phyloP scores from a whole-genome alignment of 352 stramenopile species.

The Globisporangium middletonii region DNA sequence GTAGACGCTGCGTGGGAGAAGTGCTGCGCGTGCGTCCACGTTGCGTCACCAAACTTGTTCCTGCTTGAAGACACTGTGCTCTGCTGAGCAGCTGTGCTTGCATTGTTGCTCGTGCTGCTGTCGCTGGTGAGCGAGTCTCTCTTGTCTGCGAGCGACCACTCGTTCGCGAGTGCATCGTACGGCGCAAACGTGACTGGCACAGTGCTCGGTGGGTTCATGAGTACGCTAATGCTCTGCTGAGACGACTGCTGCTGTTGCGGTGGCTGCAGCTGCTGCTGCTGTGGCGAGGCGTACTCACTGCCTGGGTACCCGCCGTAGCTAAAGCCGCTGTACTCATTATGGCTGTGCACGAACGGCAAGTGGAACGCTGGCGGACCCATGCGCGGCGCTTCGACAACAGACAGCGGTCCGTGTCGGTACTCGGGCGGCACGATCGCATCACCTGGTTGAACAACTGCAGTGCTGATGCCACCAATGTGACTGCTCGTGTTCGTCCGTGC shows the following conservation, averaged over 20 bases:
- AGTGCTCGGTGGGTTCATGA: too few species aligned
- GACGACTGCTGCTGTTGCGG: not conserved
- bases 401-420: slow-evolving; percentile 9
- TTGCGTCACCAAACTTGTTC: slow-evolving; percentile 9
- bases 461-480: slow-evolving; percentile 3
- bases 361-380: slow-evolving; percentile 8
- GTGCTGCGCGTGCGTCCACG: slow-evolving; percentile 14
- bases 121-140: not conserved
- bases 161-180: not conserved
- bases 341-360: slow-evolving; percentile 4
- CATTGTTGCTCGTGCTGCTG: not conserved
- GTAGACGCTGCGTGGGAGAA: slow-evolving; percentile 8
- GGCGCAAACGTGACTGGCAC: too few species aligned
- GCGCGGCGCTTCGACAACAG: slow-evolving; percentile 1
- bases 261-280: not conserved
- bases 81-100: not conserved
- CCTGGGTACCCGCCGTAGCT: slow-evolving; percentile 3
- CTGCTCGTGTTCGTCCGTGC: not conserved
- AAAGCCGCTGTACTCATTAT: slow-evolving; percentile 1
- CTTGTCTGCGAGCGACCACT: not conserved
- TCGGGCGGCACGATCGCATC: slow-evolving; percentile 15
- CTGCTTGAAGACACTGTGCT: not conserved
- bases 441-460: slow-evolving; percentile 16
- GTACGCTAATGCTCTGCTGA: too few species aligned
- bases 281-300: not conserved